These are phyloP conservation scores for Ustilago vetiveriae DNA, from an alignment of 1,284 basidiomycete species.

Conservation along the genomic window DNA sequence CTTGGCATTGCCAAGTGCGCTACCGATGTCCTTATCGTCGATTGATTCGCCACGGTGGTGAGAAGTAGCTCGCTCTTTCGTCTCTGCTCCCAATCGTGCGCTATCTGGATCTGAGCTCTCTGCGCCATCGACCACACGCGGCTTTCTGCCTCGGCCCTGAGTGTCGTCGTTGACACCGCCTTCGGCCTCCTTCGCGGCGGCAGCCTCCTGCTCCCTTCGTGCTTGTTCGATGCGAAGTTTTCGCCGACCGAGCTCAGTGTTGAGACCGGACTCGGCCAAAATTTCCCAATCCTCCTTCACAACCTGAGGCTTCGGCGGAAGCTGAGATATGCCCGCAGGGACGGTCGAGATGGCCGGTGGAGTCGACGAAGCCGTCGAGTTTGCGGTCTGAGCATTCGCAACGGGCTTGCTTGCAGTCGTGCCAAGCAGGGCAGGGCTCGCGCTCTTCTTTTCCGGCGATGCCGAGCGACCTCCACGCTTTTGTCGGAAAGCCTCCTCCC, in stretches of 20 bases:
- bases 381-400: neutral
- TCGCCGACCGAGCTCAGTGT: slow-evolving; percentile 51
- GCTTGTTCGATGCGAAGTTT: slow-evolving; percentile 49
- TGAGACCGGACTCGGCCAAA: slow-evolving; percentile 50
- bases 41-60: slow-evolving; percentile 25
- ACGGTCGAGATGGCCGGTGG: neutral
- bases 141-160: slow-evolving; percentile 22
- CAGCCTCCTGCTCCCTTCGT: slow-evolving; percentile 31
- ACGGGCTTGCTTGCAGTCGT: neutral
- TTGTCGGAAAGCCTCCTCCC: slow-evolving; percentile 50
- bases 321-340: slow-evolving; percentile 13
- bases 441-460: slow-evolving; percentile 33
- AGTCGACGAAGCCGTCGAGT: neutral
- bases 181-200: slow-evolving; percentile 18
- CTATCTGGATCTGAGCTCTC: slow-evolving; percentile 22
- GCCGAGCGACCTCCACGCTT: slow-evolving; percentile 51
- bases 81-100: slow-evolving; percentile 14
- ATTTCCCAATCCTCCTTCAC: slow-evolving; percentile 56
- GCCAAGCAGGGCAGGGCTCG: neutral
- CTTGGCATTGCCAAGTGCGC: slow-evolving; percentile 63
- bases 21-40: slow-evolving; percentile 55
- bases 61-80: slow-evolving; percentile 29
- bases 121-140: slow-evolving; percentile 19
- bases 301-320: slow-evolving; percentile 35
- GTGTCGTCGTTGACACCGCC: slow-evolving; percentile 7